Conservation (phyloP, 2,329 filamentous ascomycete genomes). For the Bipolaris victoriae region DNA sequence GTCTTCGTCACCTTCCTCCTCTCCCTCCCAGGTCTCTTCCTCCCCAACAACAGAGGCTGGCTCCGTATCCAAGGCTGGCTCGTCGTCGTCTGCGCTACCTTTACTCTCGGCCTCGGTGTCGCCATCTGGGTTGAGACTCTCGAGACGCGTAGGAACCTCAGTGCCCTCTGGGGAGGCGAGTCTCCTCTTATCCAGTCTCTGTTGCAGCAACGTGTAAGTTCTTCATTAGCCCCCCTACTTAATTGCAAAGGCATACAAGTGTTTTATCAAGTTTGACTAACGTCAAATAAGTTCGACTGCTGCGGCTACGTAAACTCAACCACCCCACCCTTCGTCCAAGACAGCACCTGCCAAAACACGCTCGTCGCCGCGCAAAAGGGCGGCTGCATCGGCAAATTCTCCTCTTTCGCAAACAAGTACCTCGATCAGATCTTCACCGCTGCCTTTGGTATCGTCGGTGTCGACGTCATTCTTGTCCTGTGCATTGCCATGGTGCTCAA, state of each 20-base stretch:
- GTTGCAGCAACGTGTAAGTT: conserved; percentile 70
- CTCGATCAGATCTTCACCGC: conserved; percentile 80
- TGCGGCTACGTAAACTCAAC: conserved; percentile 80
- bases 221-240: neutral
- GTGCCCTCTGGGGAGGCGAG: conserved; percentile 66
- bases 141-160: conserved; percentile 68
- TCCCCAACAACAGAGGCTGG: conserved; percentile 69
- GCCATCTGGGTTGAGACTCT: conserved; percentile 74
- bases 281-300: conserved; percentile 69
- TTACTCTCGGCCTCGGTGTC: conserved; percentile 65
- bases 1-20: conserved; percentile 73
- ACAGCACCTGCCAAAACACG: conserved; percentile 71
- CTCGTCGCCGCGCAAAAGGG: conserved; percentile 72
- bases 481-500: conserved; percentile 78
- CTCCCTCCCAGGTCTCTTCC: conserved; percentile 73
- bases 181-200: conserved; percentile 65
- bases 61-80: conserved; percentile 73
- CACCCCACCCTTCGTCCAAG: conserved; percentile 72
- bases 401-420: conserved; percentile 71
- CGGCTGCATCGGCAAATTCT: conserved; percentile 72
- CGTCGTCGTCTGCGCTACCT: conserved; percentile 69
- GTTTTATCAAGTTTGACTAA: neutral
- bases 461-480: conserved; percentile 70
- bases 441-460: conserved; percentile 78
- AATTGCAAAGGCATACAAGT: too few species aligned